Evolutionary conservation across 768 basidiomycete genomes (phyloP), one percentile per base, ranked within the genome.

Genomic region (Hortiboletus flavorubellus): DNA sequence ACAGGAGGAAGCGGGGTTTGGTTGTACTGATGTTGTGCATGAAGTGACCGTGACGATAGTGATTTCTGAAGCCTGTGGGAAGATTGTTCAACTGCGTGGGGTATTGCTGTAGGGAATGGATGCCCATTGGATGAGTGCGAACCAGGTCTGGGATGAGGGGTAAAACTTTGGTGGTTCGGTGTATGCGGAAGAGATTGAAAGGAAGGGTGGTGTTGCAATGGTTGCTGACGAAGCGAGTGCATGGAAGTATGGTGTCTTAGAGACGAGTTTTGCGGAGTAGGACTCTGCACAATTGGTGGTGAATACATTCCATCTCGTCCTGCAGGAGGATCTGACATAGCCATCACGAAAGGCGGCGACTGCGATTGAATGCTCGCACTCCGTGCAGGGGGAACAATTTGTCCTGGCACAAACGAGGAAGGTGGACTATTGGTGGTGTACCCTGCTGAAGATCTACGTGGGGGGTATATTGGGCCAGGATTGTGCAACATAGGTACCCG

Each of bases 41-140:
- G 75, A 30, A 90, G 75, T 14, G 85, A 87, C 21, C 79, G 80
- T 23, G 80, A 72, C 12, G 89, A 89, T 21, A 77, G 69, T 10
- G 80, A 80, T 66, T 85, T 86, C 33, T 72, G 76, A 30, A 80
- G 58, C 14, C 59, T 68, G 26, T 64, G 67, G n/a, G 53, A 34
- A 30, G 63, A 31, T 51, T 78, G 77, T 55, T 82, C 83, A n/a
- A 77, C 79, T 7, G 79, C 78, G 5, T 79, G 78, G 29, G 54
- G 18, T 31, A 12, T 26, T 21, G 31, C 41, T 42, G 57, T 34
- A 18, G 59, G 38, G 35, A 55, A 57, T 41, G 41, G 30, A 8
- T 64, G 60, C 35, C 46, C 53, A 18, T 61, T 46, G 11, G 42
- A n/a, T 38, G 54, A n/a, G 16, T 60, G 56, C 30, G 55, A 48